Base-by-base conservation (phyloP, 305 asterid genomes). In the Salvia sclarea region DNA sequence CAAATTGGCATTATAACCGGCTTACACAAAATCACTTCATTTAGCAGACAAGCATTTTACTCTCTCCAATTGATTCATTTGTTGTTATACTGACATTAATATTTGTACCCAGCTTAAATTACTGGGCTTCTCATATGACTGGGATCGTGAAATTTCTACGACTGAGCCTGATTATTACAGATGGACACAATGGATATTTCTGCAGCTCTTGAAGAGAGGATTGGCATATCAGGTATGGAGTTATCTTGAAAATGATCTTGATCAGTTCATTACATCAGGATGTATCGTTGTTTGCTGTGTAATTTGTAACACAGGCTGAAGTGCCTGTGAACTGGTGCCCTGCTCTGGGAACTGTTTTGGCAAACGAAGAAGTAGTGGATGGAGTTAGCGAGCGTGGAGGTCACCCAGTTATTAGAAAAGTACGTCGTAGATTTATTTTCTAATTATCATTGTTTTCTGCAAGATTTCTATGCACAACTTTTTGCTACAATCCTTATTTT, bases 281-380 rank as follows among this genome's bases (percentile, higher is more conserved):
- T 66, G 33, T 47, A 41, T 72, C 35, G 45, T 72, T 45, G 43
- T 35, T 38, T 14, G 63, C 71, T 75, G 70, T 74, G 59, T 57
- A 69, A 69, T 56, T 21, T 44, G 62, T 61, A 33, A 31, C 71
- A 37, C 43, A 94, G 98, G 98, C 97, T 69, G 98, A 94, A 83
- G 98, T 94, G 66, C 98, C 97, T 60, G 98, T 94, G 72, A 91
- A 94, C 81, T 94, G 98, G 98, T 94, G 98, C 81, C 98, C 98
- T 80, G 97, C 96, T 55, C 96, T 94, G 64, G 98, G 98, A 71
- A 94, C 98, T 73, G 97, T 94, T 61, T 76, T 93, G 88, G 97
- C 96, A 45, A 94, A 94, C 77, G 98, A 94, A 82, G 97, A 91
- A 81, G 90, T 94, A 70, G 84, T 94, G 65, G 98, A 94, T 78